phyloP scores from a whole-genome alignment of 2,329 filamentous ascomycete species.

The Cyclaneusma minus region DNA sequence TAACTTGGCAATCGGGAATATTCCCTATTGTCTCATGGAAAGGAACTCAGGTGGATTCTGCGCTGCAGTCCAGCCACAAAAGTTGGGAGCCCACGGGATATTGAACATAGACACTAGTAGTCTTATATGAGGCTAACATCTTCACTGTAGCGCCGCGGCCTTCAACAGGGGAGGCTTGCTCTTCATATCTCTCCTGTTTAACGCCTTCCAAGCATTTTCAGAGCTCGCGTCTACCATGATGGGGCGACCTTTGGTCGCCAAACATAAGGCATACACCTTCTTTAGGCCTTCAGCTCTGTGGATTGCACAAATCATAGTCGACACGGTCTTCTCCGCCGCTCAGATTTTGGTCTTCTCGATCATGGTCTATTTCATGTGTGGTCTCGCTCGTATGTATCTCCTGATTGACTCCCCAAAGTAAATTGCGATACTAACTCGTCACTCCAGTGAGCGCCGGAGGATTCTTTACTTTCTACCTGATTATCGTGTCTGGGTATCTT shows the following conservation, averaged over 20 bases:
- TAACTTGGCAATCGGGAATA: no score
- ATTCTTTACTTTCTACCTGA: slow-evolving; percentile 63
- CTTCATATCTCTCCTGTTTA: slow-evolving; percentile 69
- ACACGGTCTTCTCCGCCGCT: slow-evolving; percentile 53
- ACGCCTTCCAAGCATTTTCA: slow-evolving; percentile 73
- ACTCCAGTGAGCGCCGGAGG: slow-evolving; percentile 58
- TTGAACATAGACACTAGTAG: no score
- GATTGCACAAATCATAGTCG: slow-evolving; percentile 70
- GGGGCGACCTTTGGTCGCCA: slow-evolving; percentile 64
- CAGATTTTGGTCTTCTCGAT: slow-evolving; percentile 60
- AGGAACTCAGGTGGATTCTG: no score
- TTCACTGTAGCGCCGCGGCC: slow-evolving; percentile 53
- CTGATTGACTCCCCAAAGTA: no score
- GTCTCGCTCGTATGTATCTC: slow-evolving; percentile 46
- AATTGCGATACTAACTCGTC: no score
- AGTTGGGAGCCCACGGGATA: no score
- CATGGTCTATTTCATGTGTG: slow-evolving; percentile 69
- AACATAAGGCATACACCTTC: slow-evolving; percentile 72
- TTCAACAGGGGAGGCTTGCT: slow-evolving; percentile 72
- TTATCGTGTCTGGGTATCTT: slow-evolving; percentile 53
- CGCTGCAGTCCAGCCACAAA: no score
- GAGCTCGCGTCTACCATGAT: slow-evolving; percentile 64
- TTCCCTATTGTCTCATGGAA: no score
- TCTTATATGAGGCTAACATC: no score
- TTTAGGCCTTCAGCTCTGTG: slow-evolving; percentile 70